These are phyloP conservation scores for Xylariaceae sp. DNA, from an alignment of 2,329 filamentous ascomycete species.

Conservation along the genomic window DNA sequence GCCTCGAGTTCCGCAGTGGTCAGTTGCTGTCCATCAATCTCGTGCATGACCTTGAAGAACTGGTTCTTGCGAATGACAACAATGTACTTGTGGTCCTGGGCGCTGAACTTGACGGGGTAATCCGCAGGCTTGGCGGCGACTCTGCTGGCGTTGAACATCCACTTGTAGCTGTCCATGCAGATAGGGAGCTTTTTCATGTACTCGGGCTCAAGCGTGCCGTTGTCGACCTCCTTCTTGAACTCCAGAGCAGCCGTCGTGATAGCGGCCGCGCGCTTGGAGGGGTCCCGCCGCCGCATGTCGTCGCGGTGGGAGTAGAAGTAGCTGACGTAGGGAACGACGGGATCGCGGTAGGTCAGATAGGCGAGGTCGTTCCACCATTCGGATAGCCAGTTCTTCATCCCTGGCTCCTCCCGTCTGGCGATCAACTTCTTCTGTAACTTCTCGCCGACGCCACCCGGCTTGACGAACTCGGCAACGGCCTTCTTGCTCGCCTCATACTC, in stretches of 20 bases:
- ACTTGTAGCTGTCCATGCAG: conserved; percentile 97
- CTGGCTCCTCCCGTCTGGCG: conserved; percentile 71
- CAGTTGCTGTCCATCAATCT: conserved; percentile 76
- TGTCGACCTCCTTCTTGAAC: conserved; percentile 91
- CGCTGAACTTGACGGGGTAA: conserved; percentile 73
- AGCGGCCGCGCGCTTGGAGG: conserved; percentile 86
- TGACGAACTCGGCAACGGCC: conserved; percentile 82
- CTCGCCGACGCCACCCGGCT: conserved; percentile 76
- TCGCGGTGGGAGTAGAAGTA: conserved; percentile 99
- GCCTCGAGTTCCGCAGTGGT: conserved; percentile 85
- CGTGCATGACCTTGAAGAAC: conserved; percentile 87
- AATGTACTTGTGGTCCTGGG: conserved; percentile 76
- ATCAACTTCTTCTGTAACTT: conserved; percentile 83
- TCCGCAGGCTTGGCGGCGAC: conserved; percentile 79
- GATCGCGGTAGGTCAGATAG: conserved; percentile 89
- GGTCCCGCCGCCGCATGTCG: conserved; percentile 80
- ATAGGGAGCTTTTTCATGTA: conserved; percentile 98
- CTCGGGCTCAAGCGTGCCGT: conserved; percentile 80
- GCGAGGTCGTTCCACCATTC: conserved; percentile 98
- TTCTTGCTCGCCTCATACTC: conserved; percentile 72
- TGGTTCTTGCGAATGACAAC: conserved; percentile 91
- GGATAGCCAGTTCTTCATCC: conserved; percentile 85
- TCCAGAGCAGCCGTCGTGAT: conserved; percentile 80
- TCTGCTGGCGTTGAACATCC: conserved; percentile 95
- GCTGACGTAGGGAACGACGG: conserved; percentile 94